Conservation (phyloP, 2,329 filamentous ascomycete genomes). For the Colletotrichum sp. region DNA sequence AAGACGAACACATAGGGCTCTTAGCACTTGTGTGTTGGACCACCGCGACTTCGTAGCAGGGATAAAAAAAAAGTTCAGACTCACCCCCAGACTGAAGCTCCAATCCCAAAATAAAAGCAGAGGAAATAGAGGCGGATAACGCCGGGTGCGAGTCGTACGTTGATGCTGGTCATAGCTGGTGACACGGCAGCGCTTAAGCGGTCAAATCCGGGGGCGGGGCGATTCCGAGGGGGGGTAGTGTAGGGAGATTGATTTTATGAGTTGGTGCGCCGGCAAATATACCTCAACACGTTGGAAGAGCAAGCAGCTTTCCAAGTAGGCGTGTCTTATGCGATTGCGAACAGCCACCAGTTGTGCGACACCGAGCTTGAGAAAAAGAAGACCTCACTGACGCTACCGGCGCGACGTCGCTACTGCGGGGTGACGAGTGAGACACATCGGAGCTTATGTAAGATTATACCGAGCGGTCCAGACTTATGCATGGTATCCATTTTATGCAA, state of each 20-base stretch:
- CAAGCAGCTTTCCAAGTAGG: not conserved
- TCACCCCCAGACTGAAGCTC: slow-evolving; percentile 62
- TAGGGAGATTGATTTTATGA: accelerated
- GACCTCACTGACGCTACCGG: not conserved
- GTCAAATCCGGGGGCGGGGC: not conserved
- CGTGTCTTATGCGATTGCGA: not conserved
- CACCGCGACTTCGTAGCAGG: not conserved
- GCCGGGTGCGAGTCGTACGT: slow-evolving; percentile 21
- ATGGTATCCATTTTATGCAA: not conserved
- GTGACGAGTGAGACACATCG: not conserved
- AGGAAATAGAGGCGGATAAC: slow-evolving; percentile 47
- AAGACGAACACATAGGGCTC: not conserved
- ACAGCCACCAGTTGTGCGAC: not conserved
- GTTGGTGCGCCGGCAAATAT: not conserved
- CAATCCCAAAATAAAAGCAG: slow-evolving; percentile 59
- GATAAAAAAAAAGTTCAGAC: not conserved
- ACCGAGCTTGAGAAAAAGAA: not conserved
- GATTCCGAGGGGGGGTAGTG: not conserved
- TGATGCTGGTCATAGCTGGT: slow-evolving; percentile 27
- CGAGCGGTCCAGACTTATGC: not conserved
- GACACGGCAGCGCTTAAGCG: not conserved
- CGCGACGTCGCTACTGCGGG: not conserved
- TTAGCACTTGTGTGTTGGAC: not conserved
- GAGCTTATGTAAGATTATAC: not conserved
- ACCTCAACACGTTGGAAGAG: not conserved